These are phyloP conservation scores for Peterozyma toletana DNA, from an alignment of 805 yeast species.

Conservation along the genomic window DNA sequence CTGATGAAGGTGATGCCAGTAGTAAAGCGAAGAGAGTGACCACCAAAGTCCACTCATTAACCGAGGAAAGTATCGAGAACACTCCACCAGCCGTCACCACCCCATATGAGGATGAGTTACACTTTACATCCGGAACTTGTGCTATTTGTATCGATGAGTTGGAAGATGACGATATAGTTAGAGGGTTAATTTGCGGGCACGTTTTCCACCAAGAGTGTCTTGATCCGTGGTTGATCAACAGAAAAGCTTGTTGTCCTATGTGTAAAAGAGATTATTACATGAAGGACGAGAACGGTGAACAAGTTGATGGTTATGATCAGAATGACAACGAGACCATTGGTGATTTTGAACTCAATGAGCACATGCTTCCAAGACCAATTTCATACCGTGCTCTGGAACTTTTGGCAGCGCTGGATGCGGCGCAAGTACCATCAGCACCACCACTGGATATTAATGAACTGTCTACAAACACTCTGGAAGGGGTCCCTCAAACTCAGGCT, in stretches of 20 bases:
- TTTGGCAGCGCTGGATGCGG: constrained; percentile 15
- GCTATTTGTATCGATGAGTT: constrained; percentile 71
- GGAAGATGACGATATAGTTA: constrained; percentile 54
- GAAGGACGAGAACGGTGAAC: constrained; percentile 21
- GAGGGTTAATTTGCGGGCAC: constrained; percentile 78
- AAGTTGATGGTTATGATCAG: constrained; percentile 9
- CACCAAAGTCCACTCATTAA: background rate
- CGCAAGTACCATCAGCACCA: background rate
- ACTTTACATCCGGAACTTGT: constrained; percentile 63
- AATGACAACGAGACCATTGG: constrained; percentile 7
- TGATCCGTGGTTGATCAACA: constrained; percentile 72
- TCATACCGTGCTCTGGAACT: constrained; percentile 18
- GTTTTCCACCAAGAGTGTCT: constrained; percentile 75
- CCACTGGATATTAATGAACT: background rate
- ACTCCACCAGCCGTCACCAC: background rate
- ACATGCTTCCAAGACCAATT: constrained; percentile 17
- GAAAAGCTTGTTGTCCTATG: constrained; percentile 79
- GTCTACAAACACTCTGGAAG: constrained; percentile 1
- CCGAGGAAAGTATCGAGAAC: background rate
- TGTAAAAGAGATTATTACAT: constrained; percentile 65
- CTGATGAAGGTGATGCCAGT: background rate
- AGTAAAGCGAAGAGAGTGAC: background rate
- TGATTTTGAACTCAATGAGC: constrained; percentile 14
- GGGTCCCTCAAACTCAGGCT: background rate
- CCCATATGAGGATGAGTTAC: constrained; percentile 20